These are phyloP conservation scores for Apostasia shenzhenica DNA, from an alignment of 106 monocot genomes.

Conservation along the genomic window DNA sequence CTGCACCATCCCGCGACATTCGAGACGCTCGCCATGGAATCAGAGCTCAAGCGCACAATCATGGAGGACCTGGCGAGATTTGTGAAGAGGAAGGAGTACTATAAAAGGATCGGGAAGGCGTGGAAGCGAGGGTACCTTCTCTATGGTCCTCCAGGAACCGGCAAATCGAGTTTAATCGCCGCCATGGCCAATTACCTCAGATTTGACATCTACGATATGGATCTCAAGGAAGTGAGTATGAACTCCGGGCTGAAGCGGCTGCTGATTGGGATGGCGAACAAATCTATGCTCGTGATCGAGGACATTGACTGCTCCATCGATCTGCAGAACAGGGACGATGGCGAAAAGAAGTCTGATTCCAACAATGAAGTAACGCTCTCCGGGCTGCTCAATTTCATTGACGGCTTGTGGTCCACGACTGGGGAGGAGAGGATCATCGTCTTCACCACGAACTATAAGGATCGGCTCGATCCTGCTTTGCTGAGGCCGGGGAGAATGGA, in stretches of 20 bases:
- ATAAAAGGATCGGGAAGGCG: constrained; percentile 32
- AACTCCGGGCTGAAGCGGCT: constrained; percentile 1
- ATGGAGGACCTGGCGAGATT: constrained; percentile 31
- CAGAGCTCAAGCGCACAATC: constrained; percentile 21
- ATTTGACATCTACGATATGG: constrained; percentile 24
- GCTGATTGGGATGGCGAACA: constrained; percentile 12
- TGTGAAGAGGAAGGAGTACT: constrained; percentile 26
- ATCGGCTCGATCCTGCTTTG: constrained; percentile 12
- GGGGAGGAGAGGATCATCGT: constrained; percentile 19
- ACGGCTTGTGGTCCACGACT: constrained; percentile 16
- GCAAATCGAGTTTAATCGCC: constrained; percentile 56
- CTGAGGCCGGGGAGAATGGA: constrained; percentile 19
- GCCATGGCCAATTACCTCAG: constrained; percentile 53
- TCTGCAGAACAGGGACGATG: neutral
- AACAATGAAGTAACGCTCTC: constrained; percentile 11
- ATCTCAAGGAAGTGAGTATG: constrained; percentile 4
- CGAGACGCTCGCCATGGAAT: constrained; percentile 38
- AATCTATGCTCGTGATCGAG: constrained; percentile 19
- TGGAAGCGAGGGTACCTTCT: constrained; percentile 57
- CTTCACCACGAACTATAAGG: constrained; percentile 18
- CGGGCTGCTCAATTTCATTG: constrained; percentile 11
- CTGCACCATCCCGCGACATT: constrained; percentile 43
- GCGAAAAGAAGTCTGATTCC: neutral
- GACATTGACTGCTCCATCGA: constrained; percentile 25
- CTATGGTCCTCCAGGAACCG: constrained; percentile 49